Base-by-base conservation (phyloP, 805 yeast genomes). In the Candida boidinii region DNA sequence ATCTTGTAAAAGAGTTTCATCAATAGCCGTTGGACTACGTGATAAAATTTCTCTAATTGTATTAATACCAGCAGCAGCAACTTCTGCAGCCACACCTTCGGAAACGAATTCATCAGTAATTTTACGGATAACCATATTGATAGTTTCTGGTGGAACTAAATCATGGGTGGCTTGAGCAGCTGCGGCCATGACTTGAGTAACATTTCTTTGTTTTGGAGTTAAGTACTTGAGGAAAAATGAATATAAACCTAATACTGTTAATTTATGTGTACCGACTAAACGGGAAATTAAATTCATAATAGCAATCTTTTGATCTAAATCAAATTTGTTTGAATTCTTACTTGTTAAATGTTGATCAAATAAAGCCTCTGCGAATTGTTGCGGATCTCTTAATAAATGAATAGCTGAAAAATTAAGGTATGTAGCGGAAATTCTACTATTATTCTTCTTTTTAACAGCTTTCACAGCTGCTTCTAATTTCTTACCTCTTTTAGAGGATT, bases 61-160 rank as follows among this genome's bases (percentile, higher is more conserved):
- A 58, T 92, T 92, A 44, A 92, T 70, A 50, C 99, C 99, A 4
- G 97, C 97, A 33, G 96, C 87, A 5, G 96, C 96, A 34, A 88
- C 99, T 60, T 92, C 96, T 22, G 95, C 78, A 12, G 96, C 87
- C 25, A 92, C 98, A 68, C 99, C 99, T 52, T 92, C 97, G 44
- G 95, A 82, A 17, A 92, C 96, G 49, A 92, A 92, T 60, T 92
- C 98, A 59, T 92, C 94, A 1, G 98, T 97, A 43, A 92, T 77
- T 53, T 90, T 92, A 37, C 95, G 74, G 8, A 92, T 79, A 45
- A 92, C 76, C 31, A 79, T 79, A 28, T 70, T 64, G 39, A 92
- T 72, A 12, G 78, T 75, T 54, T 92, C 99, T 5, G 99, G 98
- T 17, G 99, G 99, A 7, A 92, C 96, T 49, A 92, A 66, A 50